Base-by-base conservation (phyloP, 768 basidiomycete species). In the Hypholoma sublateritium region DNA sequence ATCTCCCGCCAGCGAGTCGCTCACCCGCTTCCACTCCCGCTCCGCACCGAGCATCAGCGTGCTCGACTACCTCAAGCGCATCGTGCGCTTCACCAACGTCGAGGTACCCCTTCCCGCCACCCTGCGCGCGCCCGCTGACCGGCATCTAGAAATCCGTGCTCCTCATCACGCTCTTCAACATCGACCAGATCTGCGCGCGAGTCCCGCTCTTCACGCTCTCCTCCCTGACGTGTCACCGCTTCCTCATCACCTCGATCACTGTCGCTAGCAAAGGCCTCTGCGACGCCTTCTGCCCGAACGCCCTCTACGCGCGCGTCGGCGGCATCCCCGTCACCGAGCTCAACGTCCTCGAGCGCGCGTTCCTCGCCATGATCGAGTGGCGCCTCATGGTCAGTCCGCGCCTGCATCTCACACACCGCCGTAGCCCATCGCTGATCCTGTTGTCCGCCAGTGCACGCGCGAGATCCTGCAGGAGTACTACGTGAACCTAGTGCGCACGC, bases 11-110 rank as follows among this genome's bases (percentile, higher is more conserved):
- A 94, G 92, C 32, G 90, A 93, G 77, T 86, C 88, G 61, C 81
- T 99, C 60, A 98, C 97, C 45, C 88, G 95, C 53, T 99, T 99
- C 71, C 97, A 99, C 74, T 98, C 95, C 32, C 85, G 95, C 63
- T 85, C 95, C 8, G 83, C 94, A 5, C 96, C 97, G 43, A 80
- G 77, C 58, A 98, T 98, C 72, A 82, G 80, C 60, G 86, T 98
- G 48, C 78, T 93, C 60, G 97, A 98, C 69, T 99, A 99, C 74
- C 81, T 98, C 56, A 83, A 87, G 63, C 91, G 97, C 53, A 96
- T 99, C 65, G 90, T 97, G 64, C 86, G 83, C 64, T 98, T 93
- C 72, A 95, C 95, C 56, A 98, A 96, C 68, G 88, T 95, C 72
- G 97, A 98, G 82, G 95, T 95, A 70, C 41, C 60, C 57, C 28